Conservation (phyloP, 352 stramenopile genomes). For the Phytophthora pisi region DNA sequence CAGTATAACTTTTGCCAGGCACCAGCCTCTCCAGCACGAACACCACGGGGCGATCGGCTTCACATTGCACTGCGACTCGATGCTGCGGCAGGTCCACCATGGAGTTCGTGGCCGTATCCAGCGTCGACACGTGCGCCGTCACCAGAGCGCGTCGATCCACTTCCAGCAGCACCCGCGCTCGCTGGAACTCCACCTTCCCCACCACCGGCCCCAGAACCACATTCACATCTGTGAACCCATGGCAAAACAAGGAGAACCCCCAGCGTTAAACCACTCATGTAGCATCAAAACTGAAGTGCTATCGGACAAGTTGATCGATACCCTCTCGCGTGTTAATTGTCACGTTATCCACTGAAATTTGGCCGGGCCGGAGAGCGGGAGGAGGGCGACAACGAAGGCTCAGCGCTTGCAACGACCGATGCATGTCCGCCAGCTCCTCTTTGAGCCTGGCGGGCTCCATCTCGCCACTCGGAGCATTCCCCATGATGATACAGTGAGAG, state of each 20-base stretch:
- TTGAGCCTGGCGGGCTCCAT: conserved; percentile 41
- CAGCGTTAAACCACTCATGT: neutral
- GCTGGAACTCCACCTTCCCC: conserved; percentile 57
- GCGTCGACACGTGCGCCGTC: conserved; percentile 56
- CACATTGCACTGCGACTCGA: conserved; percentile 25
- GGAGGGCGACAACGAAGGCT: conserved; percentile 22
- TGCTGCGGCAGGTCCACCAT: conserved; percentile 50
- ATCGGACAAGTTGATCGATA: neutral
- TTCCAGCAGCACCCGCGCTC: conserved; percentile 71
- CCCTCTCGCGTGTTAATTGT: conserved; percentile 28
- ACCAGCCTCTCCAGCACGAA: conserved; percentile 55
- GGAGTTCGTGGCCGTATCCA: conserved; percentile 45
- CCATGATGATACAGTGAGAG: conserved; percentile 38
- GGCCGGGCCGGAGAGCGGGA: conserved; percentile 36
- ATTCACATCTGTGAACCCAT: conserved; percentile 39
- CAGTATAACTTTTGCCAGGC: conserved; percentile 55
- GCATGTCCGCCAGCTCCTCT: conserved; percentile 57
- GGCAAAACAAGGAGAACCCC: neutral
- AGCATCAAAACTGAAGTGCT: neutral
- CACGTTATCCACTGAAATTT: conserved; percentile 32
- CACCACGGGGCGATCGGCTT: conserved; percentile 38
- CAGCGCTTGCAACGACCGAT: conserved; percentile 41
- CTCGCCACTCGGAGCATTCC: conserved; percentile 53
- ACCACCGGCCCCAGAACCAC: conserved; percentile 75
- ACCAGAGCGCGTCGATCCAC: conserved; percentile 44